Evolutionary conservation across 2,329 filamentous ascomycete species (phyloP), one percentile per base, ranked within the genome.

Genomic region (Grosmannia serpens): DNA sequence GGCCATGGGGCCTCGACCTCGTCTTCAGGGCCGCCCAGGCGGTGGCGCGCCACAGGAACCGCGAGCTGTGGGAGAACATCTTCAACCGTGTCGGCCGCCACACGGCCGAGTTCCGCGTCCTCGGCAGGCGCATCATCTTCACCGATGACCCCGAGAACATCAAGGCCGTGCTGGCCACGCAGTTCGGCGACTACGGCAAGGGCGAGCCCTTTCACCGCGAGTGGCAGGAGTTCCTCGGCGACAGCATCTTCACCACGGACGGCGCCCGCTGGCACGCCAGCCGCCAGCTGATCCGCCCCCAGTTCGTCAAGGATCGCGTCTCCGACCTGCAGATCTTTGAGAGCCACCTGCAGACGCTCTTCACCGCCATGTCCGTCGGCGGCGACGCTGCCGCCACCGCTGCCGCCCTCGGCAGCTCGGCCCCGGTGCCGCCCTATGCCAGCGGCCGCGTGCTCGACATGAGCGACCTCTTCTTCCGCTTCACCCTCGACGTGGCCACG

Each of bases 141-240:
- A 96, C 91, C 0, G 81, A 82, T 6, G 90, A 96, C 64, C 87
- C 88, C 0, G 89, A 95, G 67, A 96, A 96, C 68, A 87, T 95
- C 74, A 95, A 96, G 70, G 89, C 91, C 7, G 79, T 96, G 26
- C 77, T 96, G n/a, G 88, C 91, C 0, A 87, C 86, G 1, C 89
- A 96, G 67, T 96, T 96, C 67, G 73, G 74, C 47, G 88, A 95
- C 67, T 96, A 85, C 68, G 91, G 91, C 65, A 91, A 96, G 69
- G 90, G 91, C 8, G 73, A 83, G 62, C 71, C 76, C 26, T 95
- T 95, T 73, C 86, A 91, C 65, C 65, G 71, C 10, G 86, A 91
- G 56, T 95, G 87, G 86, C 77, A 82, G 59, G 81, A 84, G 17
- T 95, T 89, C 62, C 74, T 95, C 24, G 88, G 87, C 27, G 80